phyloP scores from a whole-genome alignment of 2,329 filamentous ascomycete species.

The Ophiostoma piceae region DNA sequence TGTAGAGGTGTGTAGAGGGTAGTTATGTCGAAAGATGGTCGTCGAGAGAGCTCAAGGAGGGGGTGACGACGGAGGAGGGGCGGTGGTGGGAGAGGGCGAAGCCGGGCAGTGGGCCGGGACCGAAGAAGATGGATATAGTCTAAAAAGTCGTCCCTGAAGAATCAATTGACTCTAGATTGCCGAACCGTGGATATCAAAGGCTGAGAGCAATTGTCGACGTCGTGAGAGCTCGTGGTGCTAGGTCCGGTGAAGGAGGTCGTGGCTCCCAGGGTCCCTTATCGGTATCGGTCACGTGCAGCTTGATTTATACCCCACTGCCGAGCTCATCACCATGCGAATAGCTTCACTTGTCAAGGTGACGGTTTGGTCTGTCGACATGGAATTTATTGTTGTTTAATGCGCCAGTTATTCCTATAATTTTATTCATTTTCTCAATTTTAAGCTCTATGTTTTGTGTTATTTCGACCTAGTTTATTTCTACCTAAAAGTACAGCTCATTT shows the following conservation, averaged over 20 bases:
- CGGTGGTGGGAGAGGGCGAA: background rate
- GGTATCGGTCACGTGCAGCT: conserved; percentile 11
- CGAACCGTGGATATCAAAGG: background rate
- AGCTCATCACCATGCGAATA: conserved; percentile 9
- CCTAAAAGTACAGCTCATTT: too few relatives aligned
- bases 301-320: background rate
- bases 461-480: too few relatives aligned
- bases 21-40: background rate
- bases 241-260: conserved; percentile 6
- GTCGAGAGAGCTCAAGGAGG: background rate
- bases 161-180: background rate
- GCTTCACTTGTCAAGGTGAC: background rate
- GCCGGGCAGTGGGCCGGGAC: background rate
- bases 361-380: too few relatives aligned
- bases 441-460: too few relatives aligned
- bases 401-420: too few relatives aligned
- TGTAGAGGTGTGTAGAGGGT: too few relatives aligned
- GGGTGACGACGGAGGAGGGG: background rate
- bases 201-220: background rate
- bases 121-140: background rate
- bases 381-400: too few relatives aligned
- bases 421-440: too few relatives aligned
- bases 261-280: conserved; percentile 2
- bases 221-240: background rate
- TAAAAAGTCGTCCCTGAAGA: background rate